A percentile compares a stretch with the other conserved stretches of the same genome.
Evolutionary conservation across 352 stramenopile species (phyloP).

Genomic region (Pythium graminicola): DNA sequence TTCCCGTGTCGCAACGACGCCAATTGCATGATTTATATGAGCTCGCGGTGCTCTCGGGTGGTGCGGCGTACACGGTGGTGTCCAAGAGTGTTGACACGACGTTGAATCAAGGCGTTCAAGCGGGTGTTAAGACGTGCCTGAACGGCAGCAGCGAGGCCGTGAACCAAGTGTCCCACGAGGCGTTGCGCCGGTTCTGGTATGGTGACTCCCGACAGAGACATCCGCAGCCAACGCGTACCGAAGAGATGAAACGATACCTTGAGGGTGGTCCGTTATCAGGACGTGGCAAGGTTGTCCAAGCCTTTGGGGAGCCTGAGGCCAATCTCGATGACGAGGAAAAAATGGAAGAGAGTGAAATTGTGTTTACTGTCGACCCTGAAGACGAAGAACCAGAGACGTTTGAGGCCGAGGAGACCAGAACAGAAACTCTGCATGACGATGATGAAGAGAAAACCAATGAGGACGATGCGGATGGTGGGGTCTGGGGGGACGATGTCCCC

Average conservation of each 20-base stretch:
- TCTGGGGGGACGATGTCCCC: no score
- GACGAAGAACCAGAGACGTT: background rate
- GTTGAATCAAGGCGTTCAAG: constrained; percentile 32
- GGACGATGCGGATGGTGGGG: no score
- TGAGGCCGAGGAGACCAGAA: no score
- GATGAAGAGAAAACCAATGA: no score
- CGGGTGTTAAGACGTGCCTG: constrained; percentile 35
- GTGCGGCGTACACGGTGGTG: constrained; percentile 36
- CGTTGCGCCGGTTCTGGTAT: constrained; percentile 45
- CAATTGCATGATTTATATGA: constrained; percentile 41
- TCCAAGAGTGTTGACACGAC: constrained; percentile 30
- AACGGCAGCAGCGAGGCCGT: constrained; percentile 34
- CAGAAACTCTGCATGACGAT: no score
- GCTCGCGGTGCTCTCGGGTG: constrained; percentile 40
- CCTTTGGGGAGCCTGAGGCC: no score
- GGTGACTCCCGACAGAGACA: background rate
- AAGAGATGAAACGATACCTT: constrained; percentile 32
- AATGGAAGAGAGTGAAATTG: no score
- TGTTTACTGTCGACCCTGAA: no score
- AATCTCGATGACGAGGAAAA: no score
- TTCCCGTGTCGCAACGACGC: constrained; percentile 34
- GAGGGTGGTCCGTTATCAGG: constrained; percentile 39
- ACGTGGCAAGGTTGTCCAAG: constrained; percentile 45
- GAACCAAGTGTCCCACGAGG: constrained; percentile 44
- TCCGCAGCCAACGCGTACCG: constrained; percentile 16